Percentiles rank a stretch among this genome's conserved stretches.
These are phyloP conservation scores for Pleochaeta shiraiana DNA, from an alignment of 2,329 filamentous ascomycete genomes.

Conservation along the genomic window DNA sequence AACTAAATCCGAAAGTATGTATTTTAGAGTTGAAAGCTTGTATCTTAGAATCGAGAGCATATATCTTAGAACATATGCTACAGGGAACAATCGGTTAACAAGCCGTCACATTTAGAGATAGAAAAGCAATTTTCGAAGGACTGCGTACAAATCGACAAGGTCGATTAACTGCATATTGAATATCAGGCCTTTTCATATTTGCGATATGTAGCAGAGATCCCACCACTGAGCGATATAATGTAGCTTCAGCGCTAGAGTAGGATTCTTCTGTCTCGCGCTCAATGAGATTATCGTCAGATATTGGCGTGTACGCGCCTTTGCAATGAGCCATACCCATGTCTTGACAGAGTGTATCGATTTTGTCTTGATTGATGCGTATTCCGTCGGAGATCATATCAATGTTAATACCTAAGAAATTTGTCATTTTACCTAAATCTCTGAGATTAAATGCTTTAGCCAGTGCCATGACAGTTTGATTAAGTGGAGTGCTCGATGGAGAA, in stretches of 20 bases:
- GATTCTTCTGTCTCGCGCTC: not conserved
- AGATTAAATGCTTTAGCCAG: not conserved
- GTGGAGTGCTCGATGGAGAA: not conserved
- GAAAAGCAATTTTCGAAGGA: not conserved
- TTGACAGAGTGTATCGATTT: not conserved
- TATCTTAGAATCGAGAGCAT: too few species aligned
- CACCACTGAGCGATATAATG: not conserved
- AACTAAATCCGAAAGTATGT: too few species aligned
- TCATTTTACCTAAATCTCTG: not conserved
- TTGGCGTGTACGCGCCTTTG: not conserved
- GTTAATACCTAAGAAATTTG: too few species aligned
- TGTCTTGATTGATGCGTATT: not conserved
- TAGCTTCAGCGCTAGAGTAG: not conserved
- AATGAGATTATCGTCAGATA: not conserved
- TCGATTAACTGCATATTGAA: not conserved
- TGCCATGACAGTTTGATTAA: not conserved
- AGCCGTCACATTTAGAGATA: too few species aligned
- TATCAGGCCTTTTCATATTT: not conserved
- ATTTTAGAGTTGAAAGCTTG: too few species aligned
- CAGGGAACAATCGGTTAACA: too few species aligned
- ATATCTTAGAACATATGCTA: too few species aligned
- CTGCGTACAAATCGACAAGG: not conserved
- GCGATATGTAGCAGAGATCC: not conserved
- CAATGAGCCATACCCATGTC: not conserved
- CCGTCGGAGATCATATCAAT: not conserved